These are phyloP conservation scores for Taxillus chinensis DNA, from an alignment of 164 flowering plant species.

Conservation along the genomic window DNA sequence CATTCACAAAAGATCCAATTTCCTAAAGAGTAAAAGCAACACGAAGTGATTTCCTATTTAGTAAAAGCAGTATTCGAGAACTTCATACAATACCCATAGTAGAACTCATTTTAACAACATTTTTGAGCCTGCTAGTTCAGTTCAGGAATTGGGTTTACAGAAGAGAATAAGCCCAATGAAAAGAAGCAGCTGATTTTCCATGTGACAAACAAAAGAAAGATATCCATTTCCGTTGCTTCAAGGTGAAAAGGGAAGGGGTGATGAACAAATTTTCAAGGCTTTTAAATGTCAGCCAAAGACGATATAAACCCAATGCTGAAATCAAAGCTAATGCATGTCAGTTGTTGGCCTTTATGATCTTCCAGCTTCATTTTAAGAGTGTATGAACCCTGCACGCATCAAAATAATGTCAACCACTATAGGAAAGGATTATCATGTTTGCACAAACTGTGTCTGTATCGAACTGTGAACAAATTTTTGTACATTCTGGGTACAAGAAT, in stretches of 20 bases:
- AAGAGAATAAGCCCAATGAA: neutral
- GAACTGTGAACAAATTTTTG: no score
- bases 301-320: slow-evolving; percentile 41
- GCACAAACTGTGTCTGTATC: neutral
- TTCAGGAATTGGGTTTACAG: neutral
- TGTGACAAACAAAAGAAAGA: neutral
- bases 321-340: slow-evolving; percentile 63
- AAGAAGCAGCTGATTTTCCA: neutral
- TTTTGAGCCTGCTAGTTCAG: no score
- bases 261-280: neutral
- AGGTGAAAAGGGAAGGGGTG: neutral
- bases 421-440: neutral
- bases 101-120: no score
- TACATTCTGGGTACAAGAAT: no score
- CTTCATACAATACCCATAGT: no score
- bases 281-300: slow-evolving; percentile 29
- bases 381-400: slow-evolving; percentile 53
- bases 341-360: slow-evolving; percentile 25
- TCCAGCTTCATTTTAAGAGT: slow-evolving; percentile 50
- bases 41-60: no score
- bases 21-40: no score
- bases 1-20: no score
- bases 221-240: neutral
- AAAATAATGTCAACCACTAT: neutral
- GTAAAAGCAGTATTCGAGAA: no score